These are phyloP conservation scores for Rhamnella rubrinervis DNA, from an alignment of 331 rosid genomes.

Conservation along the genomic window DNA sequence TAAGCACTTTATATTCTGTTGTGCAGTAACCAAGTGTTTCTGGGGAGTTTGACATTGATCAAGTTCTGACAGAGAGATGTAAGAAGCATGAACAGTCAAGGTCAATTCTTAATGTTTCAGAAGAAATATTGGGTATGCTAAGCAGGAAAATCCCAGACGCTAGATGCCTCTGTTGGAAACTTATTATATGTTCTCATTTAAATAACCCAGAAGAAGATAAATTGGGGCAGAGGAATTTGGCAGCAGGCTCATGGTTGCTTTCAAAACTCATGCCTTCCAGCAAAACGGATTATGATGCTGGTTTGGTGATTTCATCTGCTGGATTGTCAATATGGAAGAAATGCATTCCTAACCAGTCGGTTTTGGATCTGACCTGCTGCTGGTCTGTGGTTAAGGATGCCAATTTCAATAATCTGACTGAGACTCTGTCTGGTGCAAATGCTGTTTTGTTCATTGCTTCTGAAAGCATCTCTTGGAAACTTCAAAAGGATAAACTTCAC, in stretches of 20 bases:
- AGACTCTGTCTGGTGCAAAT: constrained; percentile 68
- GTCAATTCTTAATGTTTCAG: constrained; percentile 80
- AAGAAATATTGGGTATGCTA: constrained; percentile 51
- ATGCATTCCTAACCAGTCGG: constrained; percentile 49
- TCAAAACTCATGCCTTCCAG: constrained; percentile 72
- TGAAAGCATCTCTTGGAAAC: constrained; percentile 59
- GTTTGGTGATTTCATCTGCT: constrained; percentile 56
- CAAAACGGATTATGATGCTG: constrained; percentile 31
- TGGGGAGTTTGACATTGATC: constrained; percentile 69
- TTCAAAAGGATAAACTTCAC: constrained; percentile 61
- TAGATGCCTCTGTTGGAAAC: constrained; percentile 85
- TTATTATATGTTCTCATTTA: constrained; percentile 57
- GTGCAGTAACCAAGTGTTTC: constrained; percentile 50
- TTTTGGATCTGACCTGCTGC: constrained; percentile 57
- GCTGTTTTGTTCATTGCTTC: constrained; percentile 73
- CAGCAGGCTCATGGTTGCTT: constrained; percentile 65
- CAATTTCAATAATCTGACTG: constrained; percentile 41
- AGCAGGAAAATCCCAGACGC: constrained; percentile 56
- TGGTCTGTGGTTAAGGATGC: constrained; percentile 71
- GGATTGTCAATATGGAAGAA: constrained; percentile 80
- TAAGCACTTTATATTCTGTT: constrained; percentile 11
- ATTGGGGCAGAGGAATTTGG: constrained; percentile 29
- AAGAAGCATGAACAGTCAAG: constrained; percentile 59
- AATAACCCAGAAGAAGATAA: constrained; percentile 31
- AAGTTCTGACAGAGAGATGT: constrained; percentile 56